Evolutionary conservation across 2,329 filamentous ascomycete species (phyloP).

Genomic region (Microdochium trichocladiopsis): DNA sequence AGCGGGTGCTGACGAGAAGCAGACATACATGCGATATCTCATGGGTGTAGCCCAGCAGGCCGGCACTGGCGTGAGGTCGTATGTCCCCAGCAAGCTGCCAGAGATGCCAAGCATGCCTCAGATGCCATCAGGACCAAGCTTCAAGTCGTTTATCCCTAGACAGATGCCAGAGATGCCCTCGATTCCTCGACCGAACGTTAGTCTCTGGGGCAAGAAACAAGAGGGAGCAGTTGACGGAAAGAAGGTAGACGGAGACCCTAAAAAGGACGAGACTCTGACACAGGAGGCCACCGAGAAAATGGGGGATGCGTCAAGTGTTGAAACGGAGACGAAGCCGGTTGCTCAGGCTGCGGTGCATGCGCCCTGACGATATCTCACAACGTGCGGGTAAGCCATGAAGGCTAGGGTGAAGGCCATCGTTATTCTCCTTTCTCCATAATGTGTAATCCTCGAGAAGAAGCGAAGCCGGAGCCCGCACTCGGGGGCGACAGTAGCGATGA

Average conservation of each 20-base stretch:
- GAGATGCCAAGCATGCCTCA: slow-evolving; percentile 27
- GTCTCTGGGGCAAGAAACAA: slow-evolving; percentile 11
- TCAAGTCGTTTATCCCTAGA: slow-evolving; percentile 22
- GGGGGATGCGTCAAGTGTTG: too few relatives aligned
- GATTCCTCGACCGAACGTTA: slow-evolving; percentile 23
- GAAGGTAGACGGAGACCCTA: neutral
- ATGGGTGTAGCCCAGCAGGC: slow-evolving; percentile 41
- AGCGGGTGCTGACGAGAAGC: slow-evolving; percentile 26
- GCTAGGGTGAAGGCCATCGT: too few relatives aligned
- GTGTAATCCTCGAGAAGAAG: too few relatives aligned
- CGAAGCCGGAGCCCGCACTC: too few relatives aligned
- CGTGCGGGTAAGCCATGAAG: too few relatives aligned
- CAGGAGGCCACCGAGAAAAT: too few relatives aligned
- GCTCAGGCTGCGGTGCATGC: too few relatives aligned
- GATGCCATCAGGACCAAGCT: slow-evolving; percentile 23
- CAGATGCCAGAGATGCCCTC: slow-evolving; percentile 23
- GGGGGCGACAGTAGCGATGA: too few relatives aligned
- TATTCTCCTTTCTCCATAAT: too few relatives aligned
- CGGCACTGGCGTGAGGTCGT: slow-evolving; percentile 36
- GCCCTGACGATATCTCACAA: too few relatives aligned
- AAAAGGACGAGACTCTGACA: neutral
- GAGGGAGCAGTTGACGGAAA: neutral
- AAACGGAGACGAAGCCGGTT: too few relatives aligned
- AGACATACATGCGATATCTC: slow-evolving; percentile 40
- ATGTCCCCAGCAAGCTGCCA: slow-evolving; percentile 35